Conservation (phyloP, 768 basidiomycete species). For the Tricholoma sp. region DNA sequence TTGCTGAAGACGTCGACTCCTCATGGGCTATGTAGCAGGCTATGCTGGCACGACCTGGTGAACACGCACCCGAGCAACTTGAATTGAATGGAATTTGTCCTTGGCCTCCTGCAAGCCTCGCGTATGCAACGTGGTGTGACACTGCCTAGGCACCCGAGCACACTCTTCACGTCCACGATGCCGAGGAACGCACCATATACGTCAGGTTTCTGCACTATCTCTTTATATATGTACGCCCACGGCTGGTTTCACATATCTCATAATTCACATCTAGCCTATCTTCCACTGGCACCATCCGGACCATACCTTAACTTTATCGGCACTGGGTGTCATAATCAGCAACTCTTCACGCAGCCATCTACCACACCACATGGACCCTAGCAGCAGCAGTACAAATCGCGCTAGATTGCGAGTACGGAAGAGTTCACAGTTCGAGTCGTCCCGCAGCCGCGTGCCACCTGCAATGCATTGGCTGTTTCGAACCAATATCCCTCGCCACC, state of each 20-base stretch:
- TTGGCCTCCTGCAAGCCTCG: neutral
- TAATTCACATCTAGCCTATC: slow-evolving; percentile 7
- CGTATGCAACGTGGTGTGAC: slow-evolving; percentile 9
- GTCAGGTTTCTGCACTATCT: slow-evolving; percentile 9
- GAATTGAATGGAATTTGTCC: neutral
- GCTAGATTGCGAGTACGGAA: slow-evolving; percentile 23
- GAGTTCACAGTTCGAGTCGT: slow-evolving; percentile 13
- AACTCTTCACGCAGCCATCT: slow-evolving; percentile 2
- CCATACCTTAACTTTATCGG: slow-evolving; percentile 1
- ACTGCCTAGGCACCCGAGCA: slow-evolving; percentile 1
- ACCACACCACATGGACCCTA: slow-evolving; percentile 16
- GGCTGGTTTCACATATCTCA: slow-evolving; percentile 13
- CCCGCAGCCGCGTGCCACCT: slow-evolving; percentile 19
- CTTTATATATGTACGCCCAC: slow-evolving; percentile 19
- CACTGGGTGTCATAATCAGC: slow-evolving; percentile 7
- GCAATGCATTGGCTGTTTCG: slow-evolving; percentile 73
- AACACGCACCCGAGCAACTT: too few species aligned
- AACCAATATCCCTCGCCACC: slow-evolving; percentile 63
- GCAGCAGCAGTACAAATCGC: slow-evolving; percentile 1
- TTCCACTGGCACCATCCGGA: neutral
- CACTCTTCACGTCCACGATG: slow-evolving; percentile 5
- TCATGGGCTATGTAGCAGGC: too few species aligned
- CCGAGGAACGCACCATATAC: slow-evolving; percentile 12
- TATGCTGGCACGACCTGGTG: too few species aligned
- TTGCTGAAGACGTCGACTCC: too few species aligned